Evolutionary conservation across 139 green algal species (phyloP).

Genomic region (Ettlia oleoabundans): DNA sequence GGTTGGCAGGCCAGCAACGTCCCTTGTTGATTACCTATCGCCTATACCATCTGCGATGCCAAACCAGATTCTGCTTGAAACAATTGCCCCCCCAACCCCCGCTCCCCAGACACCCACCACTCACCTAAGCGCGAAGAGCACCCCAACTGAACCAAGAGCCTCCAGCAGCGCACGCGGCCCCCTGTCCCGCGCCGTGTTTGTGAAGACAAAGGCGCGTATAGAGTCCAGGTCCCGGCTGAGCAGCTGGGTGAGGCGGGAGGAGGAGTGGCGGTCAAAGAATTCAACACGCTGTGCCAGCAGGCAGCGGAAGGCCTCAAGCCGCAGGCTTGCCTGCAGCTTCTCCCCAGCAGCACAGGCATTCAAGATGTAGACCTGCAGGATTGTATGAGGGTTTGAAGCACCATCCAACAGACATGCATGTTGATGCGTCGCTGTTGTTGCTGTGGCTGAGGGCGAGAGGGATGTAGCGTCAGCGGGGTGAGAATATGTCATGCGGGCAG

Average conservation of each 20-base stretch:
- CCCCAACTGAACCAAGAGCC: slow-evolving; percentile 66
- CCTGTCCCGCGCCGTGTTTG: slow-evolving; percentile 79
- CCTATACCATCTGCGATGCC: too few species aligned
- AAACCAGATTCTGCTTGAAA: too few species aligned
- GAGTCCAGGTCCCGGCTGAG: slow-evolving; percentile 85
- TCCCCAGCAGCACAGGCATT: slow-evolving; percentile 76
- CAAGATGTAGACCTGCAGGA: slow-evolving; percentile 79
- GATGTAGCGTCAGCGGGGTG: too few species aligned
- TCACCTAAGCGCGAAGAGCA: slow-evolving; percentile 57
- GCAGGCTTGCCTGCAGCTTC: slow-evolving; percentile 60
- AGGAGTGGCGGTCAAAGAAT: slow-evolving; percentile 65
- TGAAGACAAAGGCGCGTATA: slow-evolving; percentile 83
- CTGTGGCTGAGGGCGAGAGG: too few species aligned
- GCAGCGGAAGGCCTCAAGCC: slow-evolving; percentile 82
- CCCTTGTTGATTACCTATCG: too few species aligned
- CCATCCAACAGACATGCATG: too few species aligned
- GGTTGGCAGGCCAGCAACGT: too few species aligned
- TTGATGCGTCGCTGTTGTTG: too few species aligned
- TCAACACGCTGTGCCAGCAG: slow-evolving; percentile 83
- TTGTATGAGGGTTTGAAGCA: background rate
- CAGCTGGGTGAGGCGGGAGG: slow-evolving; percentile 75
- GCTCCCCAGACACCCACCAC: too few species aligned
- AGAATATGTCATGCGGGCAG: too few species aligned
- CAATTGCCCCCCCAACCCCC: too few species aligned
- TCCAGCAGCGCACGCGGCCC: slow-evolving; percentile 80